Evolutionary conservation across 495 filamentous ascomycete species (phyloP).

Genomic region (Aspergillus nidulans): DNA sequence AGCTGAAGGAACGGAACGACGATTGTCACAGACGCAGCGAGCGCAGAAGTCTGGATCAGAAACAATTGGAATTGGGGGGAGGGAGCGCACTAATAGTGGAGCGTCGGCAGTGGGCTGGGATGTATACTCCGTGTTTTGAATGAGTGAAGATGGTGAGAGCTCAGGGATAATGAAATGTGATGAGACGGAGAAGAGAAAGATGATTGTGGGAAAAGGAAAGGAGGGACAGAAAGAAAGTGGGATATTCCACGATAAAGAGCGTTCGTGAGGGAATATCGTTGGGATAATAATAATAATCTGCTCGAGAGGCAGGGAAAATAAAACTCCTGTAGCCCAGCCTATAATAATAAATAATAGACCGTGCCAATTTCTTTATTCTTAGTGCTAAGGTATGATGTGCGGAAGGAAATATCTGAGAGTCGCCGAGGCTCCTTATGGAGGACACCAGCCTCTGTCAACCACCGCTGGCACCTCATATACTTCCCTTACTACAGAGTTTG

Average conservation of each 20-base stretch:
- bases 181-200: neutral
- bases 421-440: neutral
- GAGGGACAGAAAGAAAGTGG: constrained; percentile 4
- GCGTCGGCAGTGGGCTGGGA: neutral
- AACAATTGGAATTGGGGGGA: constrained; percentile 11
- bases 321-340: neutral
- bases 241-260: constrained; percentile 10
- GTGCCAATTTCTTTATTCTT: neutral
- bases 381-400: constrained; percentile 4
- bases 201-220: neutral
- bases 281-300: neutral
- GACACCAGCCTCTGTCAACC: neutral
- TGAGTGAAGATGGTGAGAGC: neutral
- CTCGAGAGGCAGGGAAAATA: neutral
- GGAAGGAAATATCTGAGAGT: neutral
- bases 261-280: constrained; percentile 7
- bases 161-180: neutral
- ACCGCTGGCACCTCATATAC: neutral
- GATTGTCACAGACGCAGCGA: constrained; percentile 8
- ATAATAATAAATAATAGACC: constrained; percentile 4
- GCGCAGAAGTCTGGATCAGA: constrained; percentile 11
- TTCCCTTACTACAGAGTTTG: too few species aligned
- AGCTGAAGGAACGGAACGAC: constrained; percentile 12
- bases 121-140: neutral
- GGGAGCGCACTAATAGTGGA: constrained; percentile 11